Conservation (phyloP, 2,329 filamentous ascomycete species). For the Arthrobotrys megalospora region DNA sequence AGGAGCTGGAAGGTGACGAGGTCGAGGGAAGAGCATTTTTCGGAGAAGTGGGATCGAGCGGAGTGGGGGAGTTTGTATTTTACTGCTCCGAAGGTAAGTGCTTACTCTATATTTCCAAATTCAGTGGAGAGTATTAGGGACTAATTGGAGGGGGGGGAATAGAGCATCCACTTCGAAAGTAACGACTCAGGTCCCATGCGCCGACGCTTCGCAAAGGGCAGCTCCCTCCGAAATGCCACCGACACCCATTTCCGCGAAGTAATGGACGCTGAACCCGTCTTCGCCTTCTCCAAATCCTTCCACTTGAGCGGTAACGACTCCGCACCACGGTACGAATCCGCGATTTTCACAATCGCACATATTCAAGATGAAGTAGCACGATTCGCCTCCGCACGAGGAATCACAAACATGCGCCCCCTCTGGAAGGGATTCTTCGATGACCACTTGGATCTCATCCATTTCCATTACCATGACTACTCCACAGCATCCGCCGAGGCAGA, state of each 20-base stretch:
- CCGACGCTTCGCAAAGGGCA: conserved; percentile 78
- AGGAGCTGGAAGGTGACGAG: conserved; percentile 79
- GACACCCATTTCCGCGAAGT: conserved; percentile 79
- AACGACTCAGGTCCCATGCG: conserved; percentile 78
- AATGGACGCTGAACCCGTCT: conserved; percentile 84
- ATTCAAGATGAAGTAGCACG: conserved; percentile 85
- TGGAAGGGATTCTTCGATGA: conserved; percentile 82
- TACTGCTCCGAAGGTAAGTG: conserved; percentile 75
- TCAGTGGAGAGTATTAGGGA: not conserved
- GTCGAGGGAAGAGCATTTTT: conserved; percentile 77
- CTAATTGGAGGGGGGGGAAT: not conserved
- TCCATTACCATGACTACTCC: conserved; percentile 82
- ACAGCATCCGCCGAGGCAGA: conserved; percentile 80
- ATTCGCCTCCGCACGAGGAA: conserved; percentile 81
- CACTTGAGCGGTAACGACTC: conserved; percentile 69
- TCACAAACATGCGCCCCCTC: conserved; percentile 83
- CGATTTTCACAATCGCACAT: conserved; percentile 81
- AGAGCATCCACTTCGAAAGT: conserved; percentile 78
- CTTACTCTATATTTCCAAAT: not conserved
- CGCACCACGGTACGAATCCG: conserved; percentile 70
- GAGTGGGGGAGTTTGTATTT: conserved; percentile 90
- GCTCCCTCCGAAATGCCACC: conserved; percentile 76
- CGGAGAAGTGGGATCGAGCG: conserved; percentile 79
- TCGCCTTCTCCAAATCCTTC: conserved; percentile 81
- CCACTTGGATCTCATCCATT: conserved; percentile 77